Evolutionary conservation across 1,284 basidiomycete species (phyloP), one percentile per base, ranked within the genome.

Genomic region (Sanghuangporus weigelae): DNA sequence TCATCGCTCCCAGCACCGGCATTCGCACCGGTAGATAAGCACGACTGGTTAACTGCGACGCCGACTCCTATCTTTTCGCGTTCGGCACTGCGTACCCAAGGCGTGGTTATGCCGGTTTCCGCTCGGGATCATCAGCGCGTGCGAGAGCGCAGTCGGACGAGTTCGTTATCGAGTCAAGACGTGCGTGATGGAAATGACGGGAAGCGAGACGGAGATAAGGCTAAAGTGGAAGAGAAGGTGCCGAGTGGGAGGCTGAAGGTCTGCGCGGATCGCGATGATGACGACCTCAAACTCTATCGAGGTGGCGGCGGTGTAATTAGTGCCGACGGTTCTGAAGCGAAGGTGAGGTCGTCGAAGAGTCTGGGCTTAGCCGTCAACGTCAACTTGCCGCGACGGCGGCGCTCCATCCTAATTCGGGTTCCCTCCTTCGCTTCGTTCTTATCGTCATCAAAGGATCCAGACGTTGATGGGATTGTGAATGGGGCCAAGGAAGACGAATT

Each of bases 21-120:
- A 14, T 7, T 10, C 38, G 36, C 55, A 19, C 44, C 57, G n/a
- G 19, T 36, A 14, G 48, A 51, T 36, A 63, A 50, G 14, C 62
- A 63, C 35, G 56, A 57, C 44, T 63, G 62, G 62, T 44, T 63
- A n/a, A 46, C 62, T 7, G 57, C 57, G 31, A 7, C 21, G 2
- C 62, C 40, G 31, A 63, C 57, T 8, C 62, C 62, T 11, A 21
- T 59, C 4, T 63, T 63, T 26, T 57, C 55, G 36, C 55, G 62
- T 1, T 59, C 55, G 8, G 21, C 39, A 35, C 21, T 63, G 8
- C 38, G 46, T 21, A 16, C 46, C 19, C 62, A 63, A n/a, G 56
- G 56, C 26, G 56, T 63, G 31, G 40, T 63, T 8, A 57, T 63
- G 62, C 62, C 62, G 7, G 39, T 63, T 23, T 55, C 46, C 21